A percentile compares a stretch with the other conserved stretches of the same genome.
Evolutionary conservation across 768 basidiomycete species (phyloP).

Genomic region (Trametes maxima): DNA sequence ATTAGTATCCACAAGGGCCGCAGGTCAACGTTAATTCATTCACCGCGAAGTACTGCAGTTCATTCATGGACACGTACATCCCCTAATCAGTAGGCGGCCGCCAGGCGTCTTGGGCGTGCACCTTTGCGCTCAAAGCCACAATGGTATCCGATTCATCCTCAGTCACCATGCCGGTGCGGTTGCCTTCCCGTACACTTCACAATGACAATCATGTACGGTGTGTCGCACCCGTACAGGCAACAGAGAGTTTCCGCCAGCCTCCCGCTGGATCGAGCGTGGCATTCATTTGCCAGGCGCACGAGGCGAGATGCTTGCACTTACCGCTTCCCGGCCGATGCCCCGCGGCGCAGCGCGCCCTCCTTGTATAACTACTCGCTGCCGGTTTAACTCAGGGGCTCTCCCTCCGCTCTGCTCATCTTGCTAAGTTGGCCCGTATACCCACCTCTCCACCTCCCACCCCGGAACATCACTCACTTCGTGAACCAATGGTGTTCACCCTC

Average conservation of each 20-base stretch:
- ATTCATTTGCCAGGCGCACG: constrained; percentile 17
- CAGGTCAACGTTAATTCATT: too few relatives aligned
- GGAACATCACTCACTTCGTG: background rate
- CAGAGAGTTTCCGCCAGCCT: background rate
- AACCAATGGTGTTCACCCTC: constrained; percentile 20
- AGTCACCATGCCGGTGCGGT: background rate
- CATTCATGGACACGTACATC: too few relatives aligned
- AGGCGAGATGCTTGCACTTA: constrained; percentile 12
- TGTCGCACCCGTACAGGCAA: background rate
- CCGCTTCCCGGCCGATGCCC: constrained; percentile 15
- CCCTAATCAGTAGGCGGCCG: too few relatives aligned
- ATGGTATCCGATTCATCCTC: background rate
- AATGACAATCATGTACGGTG: background rate
- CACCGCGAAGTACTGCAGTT: too few relatives aligned
- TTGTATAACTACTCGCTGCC: constrained; percentile 9
- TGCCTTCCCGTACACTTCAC: background rate
- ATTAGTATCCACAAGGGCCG: too few relatives aligned
- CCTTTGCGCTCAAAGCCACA: background rate
- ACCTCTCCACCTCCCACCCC: background rate
- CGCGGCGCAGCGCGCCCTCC: constrained; percentile 9
- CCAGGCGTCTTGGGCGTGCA: too few relatives aligned
- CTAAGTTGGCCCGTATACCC: background rate
- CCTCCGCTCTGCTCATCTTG: background rate
- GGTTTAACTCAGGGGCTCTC: background rate
- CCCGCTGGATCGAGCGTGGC: constrained; percentile 6